Evolutionary conservation across 768 basidiomycete genomes (phyloP), one percentile per base, ranked within the genome.

Genomic region (Kwoniella europaea): DNA sequence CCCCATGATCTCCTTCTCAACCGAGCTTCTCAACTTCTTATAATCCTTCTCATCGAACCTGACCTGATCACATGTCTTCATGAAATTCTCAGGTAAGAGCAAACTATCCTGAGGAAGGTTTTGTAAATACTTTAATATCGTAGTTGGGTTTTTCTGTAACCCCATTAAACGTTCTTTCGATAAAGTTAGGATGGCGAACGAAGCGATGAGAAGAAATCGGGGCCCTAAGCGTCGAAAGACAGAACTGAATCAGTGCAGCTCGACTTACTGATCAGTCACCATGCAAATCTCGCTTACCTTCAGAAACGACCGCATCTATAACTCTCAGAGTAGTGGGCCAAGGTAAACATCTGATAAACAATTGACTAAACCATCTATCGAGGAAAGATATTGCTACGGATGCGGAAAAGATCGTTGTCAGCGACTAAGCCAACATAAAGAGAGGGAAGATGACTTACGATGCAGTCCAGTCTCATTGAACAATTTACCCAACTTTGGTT

Each of bases 271-370:
- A 12, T 4, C 61, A 12, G 18, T 35, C 42, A 41, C 22, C 1
- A 35, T 35, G 7, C 7, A 35, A 6, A 0, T 35, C 35, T 41
- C 29, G 65, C 74, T 72, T 50, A 79, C 79, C 79, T 61, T 81
- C 79, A 3, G 76, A 72, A 13, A 81, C 76, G 9, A 81, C 74
- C 18, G 74, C 77, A 64, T 81, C 79, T 16, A 79, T 74, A 2
- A 79, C 74, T 27, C 79, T 65, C 42, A 81, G 53, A 15, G 76
- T 71, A 0, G 79, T 81, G 7, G 79, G 79, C 79, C 79, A 81
- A 41, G 79, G 79, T 15, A 81, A 65, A 69, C 71, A 72, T n/a
- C 79, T 66, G n/a, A 79, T 69, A 62, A 79, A 81, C 42, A 81
- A 63, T 63, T 74, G 74, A 52, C 65, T 72, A 46, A 74, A 79